Evolutionary conservation across 2,329 filamentous ascomycete genomes (phyloP).

Genomic region (Cladosporium sp.): DNA sequence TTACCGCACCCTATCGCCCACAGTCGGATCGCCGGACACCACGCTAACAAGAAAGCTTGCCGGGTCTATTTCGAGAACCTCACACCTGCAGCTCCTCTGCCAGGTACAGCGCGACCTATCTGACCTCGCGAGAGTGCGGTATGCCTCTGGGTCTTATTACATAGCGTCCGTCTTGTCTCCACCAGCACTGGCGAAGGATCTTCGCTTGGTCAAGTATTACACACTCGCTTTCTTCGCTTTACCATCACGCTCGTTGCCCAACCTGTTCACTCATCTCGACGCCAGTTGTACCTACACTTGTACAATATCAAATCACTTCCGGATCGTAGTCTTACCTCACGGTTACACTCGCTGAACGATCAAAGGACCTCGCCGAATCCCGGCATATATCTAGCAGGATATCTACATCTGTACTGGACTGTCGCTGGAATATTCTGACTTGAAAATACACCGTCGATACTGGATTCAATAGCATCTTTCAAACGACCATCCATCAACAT

Average conservation of each 20-base stretch:
- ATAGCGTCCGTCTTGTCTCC: slow-evolving; percentile 13
- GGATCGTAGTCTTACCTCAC: not conserved
- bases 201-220: slow-evolving; percentile 13
- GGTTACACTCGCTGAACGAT: not conserved
- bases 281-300: not conserved
- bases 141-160: slow-evolving; percentile 13
- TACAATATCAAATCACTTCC: not conserved
- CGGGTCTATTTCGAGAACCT: slow-evolving; percentile 14
- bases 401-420: not conserved
- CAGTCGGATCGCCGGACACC: slow-evolving; percentile 9
- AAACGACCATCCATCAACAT: not conserved
- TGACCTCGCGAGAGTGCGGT: slow-evolving; percentile 10
- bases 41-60: slow-evolving; percentile 13
- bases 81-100: slow-evolving; percentile 9
- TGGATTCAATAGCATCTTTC: not conserved
- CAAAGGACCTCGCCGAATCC: slow-evolving; percentile 3
- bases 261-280: not conserved
- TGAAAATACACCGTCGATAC: not conserved
- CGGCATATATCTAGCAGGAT: not conserved
- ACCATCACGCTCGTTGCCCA: slow-evolving; percentile 9
- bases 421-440: not conserved
- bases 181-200: slow-evolving; percentile 9
- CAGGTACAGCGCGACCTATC: slow-evolving; percentile 12
- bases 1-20: slow-evolving; percentile 13
- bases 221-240: slow-evolving; percentile 11